Percentiles rank a stretch among this genome's conserved stretches.
These are phyloP conservation scores for Penicillium canescens DNA, from an alignment of 495 filamentous ascomycete genomes.

Conservation along the genomic window DNA sequence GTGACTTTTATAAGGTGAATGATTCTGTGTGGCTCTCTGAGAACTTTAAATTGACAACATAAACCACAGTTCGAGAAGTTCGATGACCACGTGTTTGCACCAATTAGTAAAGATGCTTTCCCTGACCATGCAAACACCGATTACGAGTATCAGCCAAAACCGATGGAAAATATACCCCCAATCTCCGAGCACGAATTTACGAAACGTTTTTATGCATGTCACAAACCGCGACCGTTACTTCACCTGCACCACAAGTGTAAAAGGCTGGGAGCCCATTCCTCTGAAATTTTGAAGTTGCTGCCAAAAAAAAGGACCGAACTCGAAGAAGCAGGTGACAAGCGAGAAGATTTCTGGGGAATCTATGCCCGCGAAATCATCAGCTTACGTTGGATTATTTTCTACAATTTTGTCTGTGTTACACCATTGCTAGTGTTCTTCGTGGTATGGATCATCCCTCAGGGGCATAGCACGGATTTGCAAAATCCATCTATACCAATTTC, in stretches of 20 bases:
- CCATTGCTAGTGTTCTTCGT: constrained; percentile 10
- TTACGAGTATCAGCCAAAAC: constrained; percentile 10
- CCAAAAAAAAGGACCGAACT: constrained; percentile 5
- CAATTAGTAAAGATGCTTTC: background rate
- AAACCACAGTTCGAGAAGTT: background rate
- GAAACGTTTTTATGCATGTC: constrained; percentile 23
- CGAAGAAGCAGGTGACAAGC: constrained; percentile 12
- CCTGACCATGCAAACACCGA: background rate
- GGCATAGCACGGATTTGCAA: background rate
- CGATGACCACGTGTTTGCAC: background rate
- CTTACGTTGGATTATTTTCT: constrained; percentile 11
- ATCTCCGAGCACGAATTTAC: constrained; percentile 24
- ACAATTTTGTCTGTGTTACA: constrained; percentile 12
- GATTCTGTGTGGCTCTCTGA: background rate
- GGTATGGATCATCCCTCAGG: constrained; percentile 2
- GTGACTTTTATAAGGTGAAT: constrained; percentile 1
- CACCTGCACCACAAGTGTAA: constrained; percentile 10
- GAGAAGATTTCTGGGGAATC: constrained; percentile 14
- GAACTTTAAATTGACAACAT: background rate
- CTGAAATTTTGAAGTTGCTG: background rate
- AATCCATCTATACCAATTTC: background rate
- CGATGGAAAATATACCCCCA: constrained; percentile 16
- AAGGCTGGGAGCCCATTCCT: background rate
- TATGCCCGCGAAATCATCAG: constrained; percentile 13
- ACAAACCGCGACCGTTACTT: constrained; percentile 9